phyloP scores from a whole-genome alignment of 768 basidiomycete genomes.

The Russula lepida region DNA sequence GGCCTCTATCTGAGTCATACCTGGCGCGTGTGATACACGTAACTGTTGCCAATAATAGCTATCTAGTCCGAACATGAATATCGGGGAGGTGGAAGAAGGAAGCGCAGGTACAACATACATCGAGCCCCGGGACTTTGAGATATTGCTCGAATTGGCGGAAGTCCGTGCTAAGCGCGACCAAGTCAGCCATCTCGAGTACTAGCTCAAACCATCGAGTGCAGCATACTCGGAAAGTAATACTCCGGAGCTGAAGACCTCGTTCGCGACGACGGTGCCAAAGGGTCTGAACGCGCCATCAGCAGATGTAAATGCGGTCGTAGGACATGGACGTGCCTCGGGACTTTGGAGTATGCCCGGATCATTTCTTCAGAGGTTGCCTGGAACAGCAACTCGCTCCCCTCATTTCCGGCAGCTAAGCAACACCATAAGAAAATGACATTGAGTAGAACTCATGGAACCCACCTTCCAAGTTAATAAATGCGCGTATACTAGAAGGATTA shows the following conservation, averaged over 20 bases:
- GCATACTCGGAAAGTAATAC: conserved; percentile 82
- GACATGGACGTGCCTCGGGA: conserved; percentile 48
- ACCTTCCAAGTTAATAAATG: conserved; percentile 89
- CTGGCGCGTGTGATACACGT: conserved; percentile 90
- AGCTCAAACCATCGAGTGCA: neutral
- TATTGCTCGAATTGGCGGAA: conserved; percentile 92
- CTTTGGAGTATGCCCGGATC: conserved; percentile 83
- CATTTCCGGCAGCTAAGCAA: conserved; percentile 67
- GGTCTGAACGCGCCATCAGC: conserved; percentile 41
- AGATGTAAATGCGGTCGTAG: neutral
- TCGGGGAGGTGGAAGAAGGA: neutral
- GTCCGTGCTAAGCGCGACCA: conserved; percentile 57
- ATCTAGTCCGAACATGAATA: conserved; percentile 40
- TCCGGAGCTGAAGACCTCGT: conserved; percentile 89
- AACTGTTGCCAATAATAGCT: conserved; percentile 87
- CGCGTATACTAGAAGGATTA: conserved; percentile 50
- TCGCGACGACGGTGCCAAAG: conserved; percentile 81
- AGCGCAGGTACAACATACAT: conserved; percentile 42
- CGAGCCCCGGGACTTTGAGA: conserved; percentile 82
- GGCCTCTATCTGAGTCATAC: conserved; percentile 28
- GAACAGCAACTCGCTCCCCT: conserved; percentile 84
- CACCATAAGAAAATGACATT: neutral
- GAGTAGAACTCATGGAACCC: neutral
- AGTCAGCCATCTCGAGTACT: conserved; percentile 2
- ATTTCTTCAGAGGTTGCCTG: conserved; percentile 94